Evolutionary conservation across 2,329 filamentous ascomycete genomes (phyloP).

Genomic region (Apiospora koreana): DNA sequence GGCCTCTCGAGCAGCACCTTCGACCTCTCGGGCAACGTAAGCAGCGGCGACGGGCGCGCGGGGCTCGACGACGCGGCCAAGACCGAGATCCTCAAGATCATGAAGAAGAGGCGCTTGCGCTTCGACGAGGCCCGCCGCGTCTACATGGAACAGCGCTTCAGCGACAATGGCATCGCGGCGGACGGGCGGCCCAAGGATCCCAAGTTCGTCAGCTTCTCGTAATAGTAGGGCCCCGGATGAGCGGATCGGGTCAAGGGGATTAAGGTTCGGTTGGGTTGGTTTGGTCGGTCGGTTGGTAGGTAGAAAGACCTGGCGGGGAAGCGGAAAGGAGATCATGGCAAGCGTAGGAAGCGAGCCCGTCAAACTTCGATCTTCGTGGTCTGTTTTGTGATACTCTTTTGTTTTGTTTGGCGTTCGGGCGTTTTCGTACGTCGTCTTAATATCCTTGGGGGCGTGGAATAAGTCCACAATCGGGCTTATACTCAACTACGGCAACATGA

Average conservation of each 20-base stretch:
- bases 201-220: slow-evolving; percentile 93
- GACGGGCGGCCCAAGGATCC: slow-evolving; percentile 89
- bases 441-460: background rate
- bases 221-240: slow-evolving; percentile 23
- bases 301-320: background rate
- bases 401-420: slow-evolving; percentile 5
- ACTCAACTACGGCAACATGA: background rate
- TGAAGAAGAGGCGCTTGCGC: slow-evolving; percentile 78
- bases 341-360: background rate
- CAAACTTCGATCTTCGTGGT: background rate
- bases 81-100: slow-evolving; percentile 80
- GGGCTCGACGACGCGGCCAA: slow-evolving; percentile 83
- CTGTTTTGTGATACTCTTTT: background rate
- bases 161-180: slow-evolving; percentile 81
- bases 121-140: slow-evolving; percentile 91
- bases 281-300: background rate
- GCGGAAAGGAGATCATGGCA: background rate
- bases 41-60: slow-evolving; percentile 73
- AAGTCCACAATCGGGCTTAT: background rate
- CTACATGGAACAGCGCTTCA: slow-evolving; percentile 84
- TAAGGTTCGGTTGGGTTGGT: background rate
- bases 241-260: background rate
- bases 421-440: background rate
- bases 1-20: slow-evolving; percentile 84
- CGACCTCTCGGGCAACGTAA: slow-evolving; percentile 78